Evolutionary conservation across 352 stramenopile species (phyloP), one percentile per base, ranked within the genome.

Genomic region (Phytophthora aleatoria): DNA sequence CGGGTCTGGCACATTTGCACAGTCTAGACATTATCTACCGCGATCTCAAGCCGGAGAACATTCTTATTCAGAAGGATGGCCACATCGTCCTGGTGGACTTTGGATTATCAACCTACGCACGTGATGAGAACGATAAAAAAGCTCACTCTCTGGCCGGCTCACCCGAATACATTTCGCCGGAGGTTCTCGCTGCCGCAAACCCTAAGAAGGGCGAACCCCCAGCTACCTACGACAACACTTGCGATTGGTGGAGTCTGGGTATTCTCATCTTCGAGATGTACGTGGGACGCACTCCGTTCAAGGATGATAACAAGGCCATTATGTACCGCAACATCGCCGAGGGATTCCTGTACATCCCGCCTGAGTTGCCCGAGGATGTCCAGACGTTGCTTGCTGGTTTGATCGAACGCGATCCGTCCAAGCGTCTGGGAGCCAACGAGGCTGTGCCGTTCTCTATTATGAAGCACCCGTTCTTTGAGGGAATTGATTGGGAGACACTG

Each of bases 261-360:
- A 94, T 97, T 51, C 60, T 98, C 24, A 76, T 97, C 42, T 97
- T 96, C 51, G 91, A 98, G 63, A 97, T 98, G 88, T 86, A 82
- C 61, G 65, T 94, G 7, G 92, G 92, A 10, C 85, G 86, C 10
- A 96, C 92, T n/a, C 91, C 91, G n/a, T 98, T 98, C 73, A 95
- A 96, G 58, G 89, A 95, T 50, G 81, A 91, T 20, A 97, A 97
- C 74, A 84, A 91, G 63, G 81, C 91, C 11, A 91, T 95, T 59
- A 97, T 97, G 86, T 97, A 97, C 77, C 82, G 91, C 53, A 94
- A 96, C 63, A 97, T 98, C 58, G 79, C 88, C 20, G 81, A 95
- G 70, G 85, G 85, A 0, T 81, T 82, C 41, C 67, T 97, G 50
- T 92, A 86, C 55, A 85, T 97, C 39, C 88, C 87, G 2, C 79